Base-by-base conservation (phyloP, 31 red algal genomes). In the Porphyra umbilicalis region DNA sequence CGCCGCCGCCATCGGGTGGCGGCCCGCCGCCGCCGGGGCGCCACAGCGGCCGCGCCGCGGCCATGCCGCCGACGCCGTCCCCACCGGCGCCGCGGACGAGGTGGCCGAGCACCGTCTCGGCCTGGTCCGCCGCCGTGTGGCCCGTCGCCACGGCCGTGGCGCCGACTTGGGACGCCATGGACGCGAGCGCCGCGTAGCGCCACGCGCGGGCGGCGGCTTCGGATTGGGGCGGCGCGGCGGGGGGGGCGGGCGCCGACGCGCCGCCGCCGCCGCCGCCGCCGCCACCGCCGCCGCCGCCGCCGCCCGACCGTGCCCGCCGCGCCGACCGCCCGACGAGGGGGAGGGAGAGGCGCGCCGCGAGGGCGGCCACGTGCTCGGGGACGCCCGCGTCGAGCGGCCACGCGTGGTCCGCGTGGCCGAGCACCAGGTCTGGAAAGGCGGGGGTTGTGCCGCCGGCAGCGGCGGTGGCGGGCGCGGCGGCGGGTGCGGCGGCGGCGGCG, bases 21-120 rank as follows among this genome's bases (percentile, higher is more conserved):
- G 5, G 25, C 4, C 16, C 13, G 3, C 42, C 42, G 16, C 57
- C 57, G 20, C 57, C 57, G 57, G 57, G 11, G 0, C 25, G 57
- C 57, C 78, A 75, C 36, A 94, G 79, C 6, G 31, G 32, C 32
- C 91, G 67, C 10, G 13, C 31, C 91, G 86, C 89, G 10, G 83
- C 79, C 79, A 94, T 33, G 31, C 71, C 71, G 2, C 83, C 75
- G 5, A 94, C 39, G 31, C 91, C 91, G 79, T 86, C 83, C 71
- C 77, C 83, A 30, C 91, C 91, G 30, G 91, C 94, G 34, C 97
- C 97, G 39, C 90, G 85, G 5, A 84, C 57, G 34, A 99, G 67
- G 76, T 94, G 96, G 29, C 91, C 88, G 13, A 99, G 30, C 6
- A 99, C 88, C 10, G 93, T 96, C 78, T 99, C 97, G n/a, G 97